Evolutionary conservation across 2,329 filamentous ascomycete genomes (phyloP).

Genomic region (Aspergillus novofumigatus): DNA sequence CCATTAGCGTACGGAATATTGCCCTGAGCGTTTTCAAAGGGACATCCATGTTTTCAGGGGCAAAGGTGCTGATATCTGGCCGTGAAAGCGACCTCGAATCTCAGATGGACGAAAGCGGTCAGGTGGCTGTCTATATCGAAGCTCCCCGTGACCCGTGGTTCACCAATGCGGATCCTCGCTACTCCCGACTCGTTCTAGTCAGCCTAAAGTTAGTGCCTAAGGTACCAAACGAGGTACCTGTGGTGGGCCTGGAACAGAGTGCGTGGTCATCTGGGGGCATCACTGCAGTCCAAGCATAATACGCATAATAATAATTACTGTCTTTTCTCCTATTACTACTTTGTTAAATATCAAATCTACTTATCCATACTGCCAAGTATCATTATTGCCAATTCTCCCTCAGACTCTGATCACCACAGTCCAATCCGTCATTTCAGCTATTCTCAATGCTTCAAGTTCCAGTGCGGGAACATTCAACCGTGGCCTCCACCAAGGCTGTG

Average conservation of each 20-base stretch:
- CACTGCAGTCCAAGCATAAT: background rate
- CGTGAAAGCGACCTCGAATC: too few relatives aligned
- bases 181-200: background rate
- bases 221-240: background rate
- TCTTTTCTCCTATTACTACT: background rate
- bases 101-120: too few relatives aligned
- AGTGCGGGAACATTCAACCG: conserved; percentile 37
- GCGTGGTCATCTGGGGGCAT: conserved; percentile 1
- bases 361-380: background rate
- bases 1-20: too few relatives aligned
- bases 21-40: too few relatives aligned
- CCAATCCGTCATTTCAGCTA: conserved; percentile 8
- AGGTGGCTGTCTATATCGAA: too few relatives aligned
- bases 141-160: background rate
- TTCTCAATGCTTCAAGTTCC: conserved; percentile 44
- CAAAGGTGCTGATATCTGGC: too few relatives aligned
- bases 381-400: background rate
- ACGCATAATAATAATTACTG: background rate
- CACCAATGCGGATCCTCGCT: background rate
- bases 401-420: background rate
- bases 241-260: conserved; percentile 5
- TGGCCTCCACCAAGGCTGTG: conserved; percentile 79
- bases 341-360: background rate
- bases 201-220: background rate
- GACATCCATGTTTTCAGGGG: too few relatives aligned